Conservation (phyloP, 495 filamentous ascomycete genomes). For the Coniosporium apollinis region DNA sequence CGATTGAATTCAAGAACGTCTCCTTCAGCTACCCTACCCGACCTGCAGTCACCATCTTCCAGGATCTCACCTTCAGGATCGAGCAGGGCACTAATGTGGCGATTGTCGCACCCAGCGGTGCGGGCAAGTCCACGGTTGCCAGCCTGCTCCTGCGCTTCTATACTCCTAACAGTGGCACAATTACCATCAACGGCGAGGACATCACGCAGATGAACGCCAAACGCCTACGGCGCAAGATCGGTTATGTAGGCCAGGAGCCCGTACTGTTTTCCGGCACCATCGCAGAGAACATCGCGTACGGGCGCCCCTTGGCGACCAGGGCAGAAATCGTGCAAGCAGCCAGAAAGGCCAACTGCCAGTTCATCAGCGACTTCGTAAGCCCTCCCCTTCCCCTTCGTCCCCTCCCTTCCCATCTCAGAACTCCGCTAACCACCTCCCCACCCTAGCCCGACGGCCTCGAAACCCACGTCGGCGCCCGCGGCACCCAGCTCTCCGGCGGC, state of each 20-base stretch:
- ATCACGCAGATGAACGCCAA: slow-evolving; percentile 84
- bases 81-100: slow-evolving; percentile 87
- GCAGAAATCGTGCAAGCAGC: slow-evolving; percentile 75
- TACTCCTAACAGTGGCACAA: slow-evolving; percentile 54
- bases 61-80: slow-evolving; percentile 74
- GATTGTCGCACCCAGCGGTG: slow-evolving; percentile 87
- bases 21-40: slow-evolving; percentile 14
- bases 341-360: slow-evolving; percentile 87
- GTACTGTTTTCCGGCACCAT: slow-evolving; percentile 92
- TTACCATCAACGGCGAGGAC: slow-evolving; percentile 72
- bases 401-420: slow-evolving; percentile 7
- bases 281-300: slow-evolving; percentile 93
- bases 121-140: slow-evolving; percentile 88
- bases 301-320: slow-evolving; percentile 59
- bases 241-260: slow-evolving; percentile 87
- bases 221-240: slow-evolving; percentile 81
- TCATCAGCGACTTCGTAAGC: slow-evolving; percentile 81
- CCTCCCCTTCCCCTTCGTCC: neutral
- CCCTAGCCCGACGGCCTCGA: slow-evolving; percentile 73
- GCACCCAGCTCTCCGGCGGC: slow-evolving; percentile 84
- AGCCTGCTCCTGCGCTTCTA: slow-evolving; percentile 85
- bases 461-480: slow-evolving; percentile 80
- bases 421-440: neutral
- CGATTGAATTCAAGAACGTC: slow-evolving; percentile 29
- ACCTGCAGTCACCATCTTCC: slow-evolving; percentile 71